phyloP scores from a whole-genome alignment of 176 grass and related monocot species.

The Bromus sterilis region DNA sequence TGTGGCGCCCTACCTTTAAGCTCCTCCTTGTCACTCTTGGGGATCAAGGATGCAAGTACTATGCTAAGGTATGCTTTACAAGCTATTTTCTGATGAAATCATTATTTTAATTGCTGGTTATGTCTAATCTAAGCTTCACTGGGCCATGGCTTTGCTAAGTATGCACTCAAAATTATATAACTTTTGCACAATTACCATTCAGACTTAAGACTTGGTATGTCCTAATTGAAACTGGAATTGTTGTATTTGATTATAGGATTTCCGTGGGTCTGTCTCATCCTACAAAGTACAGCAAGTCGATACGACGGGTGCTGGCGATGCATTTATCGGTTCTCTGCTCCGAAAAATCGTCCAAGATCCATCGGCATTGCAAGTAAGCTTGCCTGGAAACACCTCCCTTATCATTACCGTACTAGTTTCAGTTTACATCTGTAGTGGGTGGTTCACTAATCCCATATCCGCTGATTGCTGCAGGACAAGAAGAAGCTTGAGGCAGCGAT shows the following conservation, averaged over 20 bases:
- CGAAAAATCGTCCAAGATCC: conserved; percentile 58
- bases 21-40: conserved; percentile 82
- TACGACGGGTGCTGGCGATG: conserved; percentile 88
- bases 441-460: neutral
- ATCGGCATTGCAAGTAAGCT: conserved; percentile 64
- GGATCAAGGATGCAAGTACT: conserved; percentile 93
- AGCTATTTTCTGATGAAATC: neutral
- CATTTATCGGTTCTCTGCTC: conserved; percentile 74
- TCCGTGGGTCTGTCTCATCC: conserved; percentile 54
- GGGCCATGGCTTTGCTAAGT: neutral
- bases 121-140: neutral
- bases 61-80: conserved; percentile 59
- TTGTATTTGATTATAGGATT: conserved; percentile 48
- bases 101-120: neutral
- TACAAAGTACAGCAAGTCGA: conserved; percentile 77
- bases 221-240: neutral
- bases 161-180: neutral
- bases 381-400: neutral
- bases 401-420: neutral
- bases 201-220: neutral
- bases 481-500: conserved; percentile 53
- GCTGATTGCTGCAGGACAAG: conserved; percentile 51
- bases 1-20: conserved; percentile 78
- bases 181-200: neutral
- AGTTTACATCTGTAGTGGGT: neutral